Percentiles rank a stretch among this genome's conserved stretches.
Evolutionary conservation across 108 stramenopile species (phyloP).

Genomic region (Cyclotella atomus): DNA sequence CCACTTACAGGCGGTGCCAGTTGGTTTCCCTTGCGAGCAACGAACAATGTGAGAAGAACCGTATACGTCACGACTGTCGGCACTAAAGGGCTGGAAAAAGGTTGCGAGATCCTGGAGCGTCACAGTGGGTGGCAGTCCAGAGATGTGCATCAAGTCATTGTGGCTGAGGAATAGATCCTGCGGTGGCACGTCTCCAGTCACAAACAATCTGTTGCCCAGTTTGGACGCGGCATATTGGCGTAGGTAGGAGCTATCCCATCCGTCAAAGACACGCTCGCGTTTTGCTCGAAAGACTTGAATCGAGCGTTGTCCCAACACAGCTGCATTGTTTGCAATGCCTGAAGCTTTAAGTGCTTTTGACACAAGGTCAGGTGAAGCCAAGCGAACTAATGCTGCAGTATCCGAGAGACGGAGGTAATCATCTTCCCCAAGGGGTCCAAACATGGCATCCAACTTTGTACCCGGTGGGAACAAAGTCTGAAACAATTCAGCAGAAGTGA

Average conservation of each 20-base stretch:
- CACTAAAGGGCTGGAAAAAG: slow-evolving; percentile 75
- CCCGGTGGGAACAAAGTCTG: slow-evolving; percentile 62
- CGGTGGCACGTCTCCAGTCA: slow-evolving; percentile 84
- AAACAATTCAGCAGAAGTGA: slow-evolving; percentile 52
- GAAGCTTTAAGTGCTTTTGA: slow-evolving; percentile 61
- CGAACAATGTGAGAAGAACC: slow-evolving; percentile 82
- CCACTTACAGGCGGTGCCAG: slow-evolving; percentile 68
- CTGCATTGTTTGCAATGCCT: slow-evolving; percentile 53
- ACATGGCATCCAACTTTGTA: slow-evolving; percentile 61
- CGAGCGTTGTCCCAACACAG: slow-evolving; percentile 58
- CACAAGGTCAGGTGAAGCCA: slow-evolving; percentile 65
- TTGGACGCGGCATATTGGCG: slow-evolving; percentile 48
- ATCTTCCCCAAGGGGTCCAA: slow-evolving; percentile 55
- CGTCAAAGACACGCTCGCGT: slow-evolving; percentile 67
- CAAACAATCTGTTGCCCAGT: slow-evolving; percentile 60
- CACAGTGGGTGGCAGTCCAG: slow-evolving; percentile 64
- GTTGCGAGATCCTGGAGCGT: slow-evolving; percentile 69
- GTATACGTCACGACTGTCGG: slow-evolving; percentile 63
- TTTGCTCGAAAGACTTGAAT: slow-evolving; percentile 73
- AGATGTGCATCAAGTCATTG: slow-evolving; percentile 63
- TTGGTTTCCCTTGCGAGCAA: slow-evolving; percentile 64
- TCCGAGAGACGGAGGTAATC: slow-evolving; percentile 65
- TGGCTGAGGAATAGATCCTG: slow-evolving; percentile 78
- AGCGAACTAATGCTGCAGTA: slow-evolving; percentile 63
- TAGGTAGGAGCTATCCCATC: slow-evolving; percentile 51